A percentile compares a stretch with the other conserved stretches of the same genome.
These are phyloP conservation scores for Blastomyces percursus DNA, from an alignment of 2,329 filamentous ascomycete genomes.

Conservation along the genomic window DNA sequence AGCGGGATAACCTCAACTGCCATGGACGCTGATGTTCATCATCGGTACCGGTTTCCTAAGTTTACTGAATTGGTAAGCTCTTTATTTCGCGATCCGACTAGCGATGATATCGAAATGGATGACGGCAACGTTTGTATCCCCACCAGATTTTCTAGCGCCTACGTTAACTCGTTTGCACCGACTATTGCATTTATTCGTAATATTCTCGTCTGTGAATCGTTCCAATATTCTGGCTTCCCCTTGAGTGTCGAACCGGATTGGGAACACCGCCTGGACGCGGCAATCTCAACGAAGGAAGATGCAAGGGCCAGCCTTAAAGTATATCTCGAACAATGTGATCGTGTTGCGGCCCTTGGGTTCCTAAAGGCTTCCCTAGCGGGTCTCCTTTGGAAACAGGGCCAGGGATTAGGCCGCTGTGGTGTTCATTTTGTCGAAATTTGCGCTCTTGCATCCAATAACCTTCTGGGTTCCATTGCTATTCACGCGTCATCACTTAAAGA, in stretches of 20 bases:
- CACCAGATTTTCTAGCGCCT: conserved; percentile 21
- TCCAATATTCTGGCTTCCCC: conserved; percentile 34
- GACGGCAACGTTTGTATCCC: conserved; percentile 11
- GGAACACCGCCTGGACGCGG: conserved; percentile 66
- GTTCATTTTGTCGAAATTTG: conserved; percentile 45
- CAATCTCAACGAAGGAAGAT: conserved; percentile 58
- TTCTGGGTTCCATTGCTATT: conserved; percentile 41
- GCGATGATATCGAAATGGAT: conserved; percentile 4
- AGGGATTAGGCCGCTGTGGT: conserved; percentile 36
- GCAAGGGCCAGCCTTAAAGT: conserved; percentile 46
- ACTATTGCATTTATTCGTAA: conserved; percentile 59
- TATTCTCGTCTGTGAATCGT: conserved; percentile 48
- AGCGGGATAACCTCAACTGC: conserved; percentile 34
- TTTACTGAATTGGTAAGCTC: conserved; percentile 28
- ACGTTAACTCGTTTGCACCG: conserved; percentile 49
- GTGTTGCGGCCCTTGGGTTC: conserved; percentile 32
- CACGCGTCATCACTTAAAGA: conserved; percentile 44
- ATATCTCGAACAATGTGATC: conserved; percentile 24
- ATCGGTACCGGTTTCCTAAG: conserved; percentile 31
- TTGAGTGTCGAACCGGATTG: conserved; percentile 64
- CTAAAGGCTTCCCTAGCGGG: conserved; percentile 38
- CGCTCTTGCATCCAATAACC: conserved; percentile 43
- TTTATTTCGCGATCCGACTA: conserved; percentile 3
- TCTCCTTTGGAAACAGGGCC: conserved; percentile 30
- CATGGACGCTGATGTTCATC: conserved; percentile 43